Evolutionary conservation across 2,329 filamentous ascomycete genomes (phyloP).

Genomic region (Aureobasidium sp.): DNA sequence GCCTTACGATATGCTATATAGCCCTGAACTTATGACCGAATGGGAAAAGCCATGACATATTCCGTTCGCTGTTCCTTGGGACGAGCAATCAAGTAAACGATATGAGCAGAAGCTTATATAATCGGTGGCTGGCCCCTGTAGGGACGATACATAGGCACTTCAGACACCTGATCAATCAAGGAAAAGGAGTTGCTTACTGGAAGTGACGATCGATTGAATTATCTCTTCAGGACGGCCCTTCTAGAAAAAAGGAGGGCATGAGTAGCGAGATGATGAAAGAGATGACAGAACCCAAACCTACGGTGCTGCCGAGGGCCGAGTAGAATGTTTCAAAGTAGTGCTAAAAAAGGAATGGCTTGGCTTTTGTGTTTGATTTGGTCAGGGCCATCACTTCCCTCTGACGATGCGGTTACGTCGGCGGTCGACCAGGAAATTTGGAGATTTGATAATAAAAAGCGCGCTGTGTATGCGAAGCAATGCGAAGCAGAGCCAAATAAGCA

Average conservation of each 20-base stretch:
- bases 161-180: not conserved
- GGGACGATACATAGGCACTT: not conserved
- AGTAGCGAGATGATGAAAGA: not conserved
- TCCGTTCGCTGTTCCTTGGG: not conserved
- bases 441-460: not conserved
- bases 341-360: conserved; percentile 11
- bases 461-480: not conserved
- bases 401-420: not conserved
- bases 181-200: not conserved
- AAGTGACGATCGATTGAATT: not conserved
- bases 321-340: conserved; percentile 3
- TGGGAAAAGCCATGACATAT: conserved; percentile 1
- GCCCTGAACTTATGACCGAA: not conserved
- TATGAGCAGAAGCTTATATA: not conserved
- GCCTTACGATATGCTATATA: not conserved
- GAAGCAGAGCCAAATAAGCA: not conserved
- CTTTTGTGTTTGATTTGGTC: conserved; percentile 8
- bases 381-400: not conserved
- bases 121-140: not conserved
- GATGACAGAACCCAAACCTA: conserved; percentile 3
- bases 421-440: not conserved
- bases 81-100: not conserved
- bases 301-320: not conserved
- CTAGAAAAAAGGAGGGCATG: not conserved
- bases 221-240: not conserved